Base-by-base conservation (phyloP, 1,284 basidiomycete genomes). In the Hortiboletus rubellus region DNA sequence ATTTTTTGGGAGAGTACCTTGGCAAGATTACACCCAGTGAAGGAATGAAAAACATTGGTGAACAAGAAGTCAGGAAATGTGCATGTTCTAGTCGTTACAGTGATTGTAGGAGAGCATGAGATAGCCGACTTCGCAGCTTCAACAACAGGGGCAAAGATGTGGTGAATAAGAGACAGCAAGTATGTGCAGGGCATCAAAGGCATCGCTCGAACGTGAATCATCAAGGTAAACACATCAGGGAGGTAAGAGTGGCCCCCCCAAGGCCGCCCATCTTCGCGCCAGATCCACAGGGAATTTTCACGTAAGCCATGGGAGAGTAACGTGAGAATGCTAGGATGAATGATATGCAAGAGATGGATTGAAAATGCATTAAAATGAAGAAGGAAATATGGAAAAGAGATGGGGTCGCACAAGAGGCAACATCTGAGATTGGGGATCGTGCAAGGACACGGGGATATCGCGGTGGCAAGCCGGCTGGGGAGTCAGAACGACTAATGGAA, bases 21-120 rank as follows among this genome's bases (percentile, higher is more conserved):
- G 51, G 46, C 55, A 60, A 49, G 51, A 55, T 56, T 56, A 55
- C 62, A 60, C 50, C 50, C 48, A 15, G 51, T 44, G 64, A 61
- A 60, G 64, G 61, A 59, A 60, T 60, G 57, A 68, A 67, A 58
- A 69, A 63, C 62, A 63, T 60, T 66, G 63, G 58, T 64, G 65
- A 66, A 65, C 65, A 63, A 67, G 72, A 70, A 63, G 57, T 62
- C 66, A 64, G 70, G 66, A 71, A 61, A 67, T 62, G 74, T 78
- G 80, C 79, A 83, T 86, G 78, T 84, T 61, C 82, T 86, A 84
- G 79, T 84, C 79, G 78, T 86, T 85, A 85, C 84, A 85, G 56
- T 74, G 65, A 63, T 62, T 54, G 60, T 62, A 52, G 67, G 64
- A 67, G 54, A 50, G 59, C 56, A 69, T 54, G 57, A 64, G 50